phyloP scores from a whole-genome alignment of 352 stramenopile species.

The Thalassiosira mediterranea region DNA sequence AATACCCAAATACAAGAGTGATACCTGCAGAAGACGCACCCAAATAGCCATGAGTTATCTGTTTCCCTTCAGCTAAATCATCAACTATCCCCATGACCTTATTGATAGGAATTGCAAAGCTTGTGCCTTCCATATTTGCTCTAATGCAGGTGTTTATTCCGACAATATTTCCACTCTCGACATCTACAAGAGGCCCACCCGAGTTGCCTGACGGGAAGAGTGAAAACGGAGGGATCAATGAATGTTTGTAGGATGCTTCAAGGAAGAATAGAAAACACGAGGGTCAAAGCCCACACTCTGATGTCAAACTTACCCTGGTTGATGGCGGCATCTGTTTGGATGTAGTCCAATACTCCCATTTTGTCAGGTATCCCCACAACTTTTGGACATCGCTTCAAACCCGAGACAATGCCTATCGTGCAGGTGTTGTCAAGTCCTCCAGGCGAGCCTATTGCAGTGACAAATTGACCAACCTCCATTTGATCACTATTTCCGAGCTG shows the following conservation, averaged over 20 bases:
- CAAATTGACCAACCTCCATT: constrained; percentile 84
- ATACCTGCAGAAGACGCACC: constrained; percentile 21
- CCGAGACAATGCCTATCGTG: constrained; percentile 86
- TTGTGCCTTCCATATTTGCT: constrained; percentile 85
- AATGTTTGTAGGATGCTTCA: background rate
- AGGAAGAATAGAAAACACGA: constrained; percentile 52
- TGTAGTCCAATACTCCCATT: constrained; percentile 76
- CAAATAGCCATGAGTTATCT: constrained; percentile 80
- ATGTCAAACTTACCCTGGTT: too few species aligned
- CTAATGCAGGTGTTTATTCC: constrained; percentile 85
- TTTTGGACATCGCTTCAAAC: constrained; percentile 80
- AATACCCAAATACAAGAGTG: background rate
- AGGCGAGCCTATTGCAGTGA: constrained; percentile 86
- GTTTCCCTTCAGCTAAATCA: constrained; percentile 67
- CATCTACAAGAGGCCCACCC: constrained; percentile 82
- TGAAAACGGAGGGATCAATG: too few species aligned
- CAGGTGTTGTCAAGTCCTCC: constrained; percentile 88
- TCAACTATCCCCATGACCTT: constrained; percentile 80
- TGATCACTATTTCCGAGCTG: constrained; percentile 76
- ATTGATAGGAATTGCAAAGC: constrained; percentile 89
- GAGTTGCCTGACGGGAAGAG: constrained; percentile 57
- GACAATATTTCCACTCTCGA: constrained; percentile 75
- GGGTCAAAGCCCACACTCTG: too few species aligned
- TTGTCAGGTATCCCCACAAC: constrained; percentile 82
- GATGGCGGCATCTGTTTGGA: constrained; percentile 85